Evolutionary conservation across 352 stramenopile genomes (phyloP).

Genomic region (Phytopythium delawarense): DNA sequence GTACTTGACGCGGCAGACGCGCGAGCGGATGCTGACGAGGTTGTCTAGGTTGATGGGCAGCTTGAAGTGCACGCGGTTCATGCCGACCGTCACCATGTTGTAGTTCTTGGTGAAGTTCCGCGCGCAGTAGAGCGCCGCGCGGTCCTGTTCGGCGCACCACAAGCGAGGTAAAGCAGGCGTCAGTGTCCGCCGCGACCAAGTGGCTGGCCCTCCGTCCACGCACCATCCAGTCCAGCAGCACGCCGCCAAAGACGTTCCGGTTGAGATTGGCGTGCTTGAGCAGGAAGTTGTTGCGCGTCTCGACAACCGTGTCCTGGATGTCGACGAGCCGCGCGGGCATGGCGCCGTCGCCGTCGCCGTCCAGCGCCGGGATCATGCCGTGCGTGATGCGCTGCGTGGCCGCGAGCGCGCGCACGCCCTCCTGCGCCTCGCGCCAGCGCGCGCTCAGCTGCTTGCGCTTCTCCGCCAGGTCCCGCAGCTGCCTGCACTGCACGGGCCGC

Average conservation of each 20-base stretch:
- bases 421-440: conserved; percentile 24
- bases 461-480: conserved; percentile 18
- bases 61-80: conserved; percentile 60
- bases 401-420: conserved; percentile 13
- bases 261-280: conserved; percentile 46
- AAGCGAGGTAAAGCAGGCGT: neutral
- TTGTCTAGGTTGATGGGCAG: conserved; percentile 35
- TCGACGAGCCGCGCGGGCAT: conserved; percentile 3
- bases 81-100: conserved; percentile 40
- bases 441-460: conserved; percentile 22
- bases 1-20: conserved; percentile 37
- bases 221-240: conserved; percentile 34
- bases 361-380: conserved; percentile 10
- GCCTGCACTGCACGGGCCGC: conserved; percentile 13
- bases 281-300: conserved; percentile 42
- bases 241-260: conserved; percentile 46
- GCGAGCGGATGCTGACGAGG: conserved; percentile 44
- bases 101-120: conserved; percentile 51
- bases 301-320: conserved; percentile 37
- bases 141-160: conserved; percentile 15
- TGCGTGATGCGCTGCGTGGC: conserved; percentile 11
- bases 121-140: conserved; percentile 33
- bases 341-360: neutral
- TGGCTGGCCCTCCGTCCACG: no score
- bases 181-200: neutral